Percentiles rank a stretch among this genome's conserved stretches.
Evolutionary conservation across 257 asterid species (phyloP).

Genomic region (Anisodus tanguticus): DNA sequence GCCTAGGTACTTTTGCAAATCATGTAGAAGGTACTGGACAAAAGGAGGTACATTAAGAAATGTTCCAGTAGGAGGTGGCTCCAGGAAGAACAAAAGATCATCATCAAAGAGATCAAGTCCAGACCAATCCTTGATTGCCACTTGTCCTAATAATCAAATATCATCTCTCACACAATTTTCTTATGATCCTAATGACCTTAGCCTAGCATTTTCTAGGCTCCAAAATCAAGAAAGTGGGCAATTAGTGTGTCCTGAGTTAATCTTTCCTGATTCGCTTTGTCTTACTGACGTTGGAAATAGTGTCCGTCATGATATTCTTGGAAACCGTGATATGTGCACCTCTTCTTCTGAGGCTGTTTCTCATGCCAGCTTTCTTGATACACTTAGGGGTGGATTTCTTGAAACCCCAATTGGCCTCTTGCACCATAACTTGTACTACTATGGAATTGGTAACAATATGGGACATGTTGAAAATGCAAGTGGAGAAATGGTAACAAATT

Average conservation of each 20-base stretch:
- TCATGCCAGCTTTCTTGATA: background rate
- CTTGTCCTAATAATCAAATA: slow-evolving; percentile 45
- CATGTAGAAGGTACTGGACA: slow-evolving; percentile 93
- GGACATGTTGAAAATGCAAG: slow-evolving; percentile 34
- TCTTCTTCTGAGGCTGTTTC: background rate
- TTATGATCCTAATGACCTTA: slow-evolving; percentile 62
- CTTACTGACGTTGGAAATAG: background rate
- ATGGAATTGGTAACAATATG: slow-evolving; percentile 32
- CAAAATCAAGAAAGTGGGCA: slow-evolving; percentile 57
- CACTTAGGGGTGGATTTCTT: slow-evolving; percentile 38
- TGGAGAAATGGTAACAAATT: slow-evolving; percentile 51
- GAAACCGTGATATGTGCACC: slow-evolving; percentile 26
- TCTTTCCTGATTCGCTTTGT: background rate
- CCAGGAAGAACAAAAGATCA: slow-evolving; percentile 73
- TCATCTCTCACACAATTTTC: slow-evolving; percentile 32
- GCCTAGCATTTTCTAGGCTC: slow-evolving; percentile 67
- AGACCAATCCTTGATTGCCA: slow-evolving; percentile 42
- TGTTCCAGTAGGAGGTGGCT: slow-evolving; percentile 95
- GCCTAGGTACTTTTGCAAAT: slow-evolving; percentile 92
- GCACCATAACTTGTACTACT: slow-evolving; percentile 45
- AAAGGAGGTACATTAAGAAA: slow-evolving; percentile 92
- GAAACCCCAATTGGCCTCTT: slow-evolving; percentile 43
- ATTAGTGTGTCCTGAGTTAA: background rate
- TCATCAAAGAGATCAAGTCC: slow-evolving; percentile 50
- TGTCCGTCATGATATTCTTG: slow-evolving; percentile 32